Evolutionary conservation across 164 flowering plant genomes (phyloP).

Genomic region (Piper longum): DNA sequence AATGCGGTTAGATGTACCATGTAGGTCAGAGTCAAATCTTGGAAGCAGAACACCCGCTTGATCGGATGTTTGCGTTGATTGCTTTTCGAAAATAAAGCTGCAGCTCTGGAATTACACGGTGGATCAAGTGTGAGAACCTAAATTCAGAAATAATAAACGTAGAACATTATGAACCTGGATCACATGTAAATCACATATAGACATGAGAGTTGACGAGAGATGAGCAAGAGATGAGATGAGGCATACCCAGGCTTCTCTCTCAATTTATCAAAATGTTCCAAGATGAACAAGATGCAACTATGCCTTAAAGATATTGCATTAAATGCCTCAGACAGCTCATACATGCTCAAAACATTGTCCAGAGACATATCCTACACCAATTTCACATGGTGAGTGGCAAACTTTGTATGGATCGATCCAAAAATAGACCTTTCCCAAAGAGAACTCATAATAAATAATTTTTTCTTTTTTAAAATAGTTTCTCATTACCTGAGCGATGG

Average conservation of each 20-base stretch:
- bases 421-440: background rate
- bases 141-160: background rate
- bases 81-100: slow-evolving; percentile 53
- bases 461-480: background rate
- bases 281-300: slow-evolving; percentile 65
- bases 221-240: background rate
- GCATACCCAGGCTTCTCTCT: slow-evolving; percentile 59
- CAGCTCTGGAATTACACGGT: slow-evolving; percentile 72
- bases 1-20: slow-evolving; percentile 15
- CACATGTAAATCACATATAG: background rate
- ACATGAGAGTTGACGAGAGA: slow-evolving; percentile 1
- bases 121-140: slow-evolving; percentile 64
- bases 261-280: slow-evolving; percentile 77
- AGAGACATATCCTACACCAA: slow-evolving; percentile 53
- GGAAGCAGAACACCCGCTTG: slow-evolving; percentile 24
- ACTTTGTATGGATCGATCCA: background rate
- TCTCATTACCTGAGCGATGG: slow-evolving; percentile 44
- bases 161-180: background rate
- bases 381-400: background rate
- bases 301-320: slow-evolving; percentile 79
- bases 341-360: slow-evolving; percentile 85
- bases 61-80: slow-evolving; percentile 31
- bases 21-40: slow-evolving; percentile 13
- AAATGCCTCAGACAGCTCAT: slow-evolving; percentile 92
- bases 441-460: background rate